These are phyloP conservation scores for Neurospora sp. DNA, from an alignment of 495 filamentous ascomycete species.

Conservation along the genomic window DNA sequence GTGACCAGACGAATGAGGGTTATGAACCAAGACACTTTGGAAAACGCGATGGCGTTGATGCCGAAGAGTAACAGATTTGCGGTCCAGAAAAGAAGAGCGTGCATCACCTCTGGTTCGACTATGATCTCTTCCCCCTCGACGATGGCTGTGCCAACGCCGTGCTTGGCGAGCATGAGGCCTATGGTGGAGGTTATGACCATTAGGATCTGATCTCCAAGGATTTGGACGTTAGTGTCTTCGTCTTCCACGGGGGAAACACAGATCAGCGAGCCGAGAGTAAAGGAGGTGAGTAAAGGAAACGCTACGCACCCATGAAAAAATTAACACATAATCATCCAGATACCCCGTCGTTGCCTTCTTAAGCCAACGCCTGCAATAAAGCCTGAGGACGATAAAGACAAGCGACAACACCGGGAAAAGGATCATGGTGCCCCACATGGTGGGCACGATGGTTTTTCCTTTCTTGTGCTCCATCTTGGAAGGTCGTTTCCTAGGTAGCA, in stretches of 20 bases:
- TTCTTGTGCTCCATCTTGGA: not conserved
- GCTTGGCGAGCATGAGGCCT: not conserved
- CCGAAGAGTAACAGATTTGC: not conserved
- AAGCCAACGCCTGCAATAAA: not conserved
- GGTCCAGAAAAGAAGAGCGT: not conserved
- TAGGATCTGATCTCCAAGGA: not conserved
- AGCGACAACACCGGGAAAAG: not conserved
- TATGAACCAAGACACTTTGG: not conserved
- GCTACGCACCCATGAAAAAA: not conserved
- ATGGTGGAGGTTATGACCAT: not conserved
- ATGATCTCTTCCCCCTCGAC: not conserved
- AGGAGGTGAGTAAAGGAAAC: not conserved
- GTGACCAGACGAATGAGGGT: not conserved
- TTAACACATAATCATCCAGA: not conserved
- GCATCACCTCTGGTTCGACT: not conserved
- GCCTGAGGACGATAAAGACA: not conserved
- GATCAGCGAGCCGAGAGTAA: not conserved
- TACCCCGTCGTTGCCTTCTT: not conserved
- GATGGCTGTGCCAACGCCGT: not conserved
- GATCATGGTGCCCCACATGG: not conserved
- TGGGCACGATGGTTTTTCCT: not conserved
- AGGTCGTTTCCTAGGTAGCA: not conserved
- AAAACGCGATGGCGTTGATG: not conserved
- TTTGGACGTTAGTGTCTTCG: not conserved
- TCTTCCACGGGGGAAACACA: too few relatives aligned